Base-by-base conservation (phyloP, 2,329 filamentous ascomycete species). In the Nigrospora osmanthi region DNA sequence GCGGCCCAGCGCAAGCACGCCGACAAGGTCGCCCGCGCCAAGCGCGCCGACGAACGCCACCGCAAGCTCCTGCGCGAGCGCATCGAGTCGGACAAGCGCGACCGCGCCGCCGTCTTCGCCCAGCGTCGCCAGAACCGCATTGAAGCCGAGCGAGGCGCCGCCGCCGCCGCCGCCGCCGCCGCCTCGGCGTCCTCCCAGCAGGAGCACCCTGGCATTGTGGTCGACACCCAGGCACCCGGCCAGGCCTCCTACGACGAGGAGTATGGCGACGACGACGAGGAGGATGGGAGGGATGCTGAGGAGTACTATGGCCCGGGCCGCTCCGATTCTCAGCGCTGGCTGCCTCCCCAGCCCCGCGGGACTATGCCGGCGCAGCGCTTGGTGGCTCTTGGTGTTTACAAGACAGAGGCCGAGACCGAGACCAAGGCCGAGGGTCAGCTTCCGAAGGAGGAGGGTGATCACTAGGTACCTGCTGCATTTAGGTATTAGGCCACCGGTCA, bases 51-150 rank as follows among this genome's bases (percentile, higher is more conserved):
- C 1, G 35, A 46, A 4, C 42, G 47, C 32, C n/a, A 38, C 19
- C 40, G 43, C 19, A 35, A 50, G 38, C 42, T 16, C 13, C 42
- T 46, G 16, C 44, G 52, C 15, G 35, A 31, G 19, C 46, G 48
- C 5, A 54, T 54, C 35, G 52, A 54, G 28, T 37, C 47, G 4
- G 42, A 54, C 40, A 48, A 51, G 47, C 16, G 28, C 16, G 40
- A 46, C 30, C 42, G 46, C 35, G 11, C 6, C 9, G 31, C 28
- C 14, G 16, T 12, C 3, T 16, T 9, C 3, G 19, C 34, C 31
- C 16, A n/a, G 10, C 31, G 35, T 16, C 31, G 33, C 10, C 11
- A 23, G 12, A 16, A 11, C n/a, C 40, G 40, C 33, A 28, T 42
- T 32, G 16, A 36, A 12, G n/a, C 14, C 33, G 40, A 35, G 15